Percentiles rank a stretch among this genome's conserved stretches.
Conservation (phyloP, 169 alveolate species). For the Babesia sp. region DNA sequence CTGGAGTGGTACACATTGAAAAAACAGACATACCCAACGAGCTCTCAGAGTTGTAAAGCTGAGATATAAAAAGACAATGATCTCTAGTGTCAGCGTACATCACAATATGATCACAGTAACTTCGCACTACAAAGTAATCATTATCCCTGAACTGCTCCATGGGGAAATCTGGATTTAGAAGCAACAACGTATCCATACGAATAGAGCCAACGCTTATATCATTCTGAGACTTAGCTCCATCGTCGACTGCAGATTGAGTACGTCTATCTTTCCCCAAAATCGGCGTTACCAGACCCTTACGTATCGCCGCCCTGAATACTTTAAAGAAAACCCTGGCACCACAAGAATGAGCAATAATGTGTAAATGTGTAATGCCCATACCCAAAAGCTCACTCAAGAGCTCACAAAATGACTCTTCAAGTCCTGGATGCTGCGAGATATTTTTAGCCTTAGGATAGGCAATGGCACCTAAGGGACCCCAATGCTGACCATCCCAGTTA, state of each 20-base stretch:
- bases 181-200: constrained; percentile 76
- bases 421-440: constrained; percentile 56
- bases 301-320: constrained; percentile 63
- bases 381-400: constrained; percentile 61
- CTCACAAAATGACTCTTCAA: constrained; percentile 71
- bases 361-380: constrained; percentile 71
- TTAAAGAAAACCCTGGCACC: constrained; percentile 80
- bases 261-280: neutral
- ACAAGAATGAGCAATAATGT: constrained; percentile 78
- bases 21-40: constrained; percentile 75
- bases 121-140: constrained; percentile 79
- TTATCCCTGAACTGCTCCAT: constrained; percentile 77
- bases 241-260: neutral
- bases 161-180: constrained; percentile 81
- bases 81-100: constrained; percentile 86
- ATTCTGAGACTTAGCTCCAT: neutral
- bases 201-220: constrained; percentile 16
- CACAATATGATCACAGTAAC: constrained; percentile 83
- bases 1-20: constrained; percentile 62
- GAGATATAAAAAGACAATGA: constrained; percentile 72
- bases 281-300: constrained; percentile 6
- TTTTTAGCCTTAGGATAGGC: constrained; percentile 71
- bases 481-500: constrained; percentile 80
- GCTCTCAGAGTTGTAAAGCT: constrained; percentile 70
- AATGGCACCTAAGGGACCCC: constrained; percentile 78